Evolutionary conservation across 345 rosid genomes (phyloP), one percentile per base, ranked within the genome.

Genomic region (Gossypium turneri): DNA sequence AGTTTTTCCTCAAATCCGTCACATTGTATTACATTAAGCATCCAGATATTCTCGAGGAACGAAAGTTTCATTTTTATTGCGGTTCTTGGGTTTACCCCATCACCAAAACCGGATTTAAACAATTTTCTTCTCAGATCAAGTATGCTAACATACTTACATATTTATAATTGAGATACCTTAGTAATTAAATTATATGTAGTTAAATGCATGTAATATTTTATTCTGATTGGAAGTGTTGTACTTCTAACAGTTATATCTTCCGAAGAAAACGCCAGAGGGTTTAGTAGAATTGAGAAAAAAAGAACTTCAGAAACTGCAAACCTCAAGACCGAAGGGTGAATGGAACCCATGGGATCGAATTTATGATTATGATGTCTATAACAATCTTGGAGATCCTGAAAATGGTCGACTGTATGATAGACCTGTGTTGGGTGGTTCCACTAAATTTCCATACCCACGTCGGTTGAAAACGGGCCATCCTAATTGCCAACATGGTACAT

Each of bases 1-100:
- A 79, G 70, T 84, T 90, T 84, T 90, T 86, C 82, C 89, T 90
- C 61, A 80, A 81, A 69, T 81, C 84, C 20, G 84, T 86, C 45
- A 76, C 78, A 4, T 75, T 90, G 4, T 70, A 66, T 12, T 47
- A 67, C 41, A 67, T 0, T 4, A 43, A 55, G 11, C 9, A 0
- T 9, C 51, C 52, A 1, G 11, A 63, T n/a, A n/a, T n/a, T 15
- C 71, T 27, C 9, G 61, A 66, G 53, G 11, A 74, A 10, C 66
- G 74, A 72, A 38, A 45, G 6, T 57, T 88, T 79, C 79, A 83
- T 72, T 90, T 88, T n/a, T 83, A 80, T 57, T 88, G 92, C 81
- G 77, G 76, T 12, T 86, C 94, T 19, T 88, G 90, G 94, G 83
- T 90, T 3, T 86, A 88, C 73, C 92, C 94, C 0, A 5, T 79